Percentiles rank a stretch among this genome's conserved stretches.
Evolutionary conservation across 1,284 basidiomycete genomes (phyloP).

Genomic region (Golubevia pallescens): DNA sequence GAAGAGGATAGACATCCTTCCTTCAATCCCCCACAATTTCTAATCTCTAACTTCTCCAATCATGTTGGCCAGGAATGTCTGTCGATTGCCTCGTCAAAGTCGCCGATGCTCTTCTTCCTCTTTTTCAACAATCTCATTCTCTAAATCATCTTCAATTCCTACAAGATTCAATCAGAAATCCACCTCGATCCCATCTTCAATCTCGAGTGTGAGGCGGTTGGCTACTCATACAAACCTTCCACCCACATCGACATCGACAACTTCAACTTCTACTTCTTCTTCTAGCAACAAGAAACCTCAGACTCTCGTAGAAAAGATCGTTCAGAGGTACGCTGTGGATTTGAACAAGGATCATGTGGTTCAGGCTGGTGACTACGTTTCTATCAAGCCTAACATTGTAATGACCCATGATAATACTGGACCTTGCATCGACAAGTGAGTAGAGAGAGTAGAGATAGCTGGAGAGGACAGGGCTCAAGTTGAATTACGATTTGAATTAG

Average conservation of each 20-base stretch:
- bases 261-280: not conserved
- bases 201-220: not conserved
- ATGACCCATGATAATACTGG: slow-evolving; percentile 68
- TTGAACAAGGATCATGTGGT: slow-evolving; percentile 73
- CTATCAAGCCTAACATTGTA: slow-evolving; percentile 95
- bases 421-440: too few relatives aligned
- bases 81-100: not conserved
- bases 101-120: not conserved
- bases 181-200: not conserved
- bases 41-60: too few relatives aligned
- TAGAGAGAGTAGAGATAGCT: not conserved
- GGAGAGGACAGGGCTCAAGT: too few relatives aligned
- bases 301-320: slow-evolving; percentile 95
- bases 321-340: slow-evolving; percentile 93
- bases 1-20: too few relatives aligned
- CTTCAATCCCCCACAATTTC: too few relatives aligned
- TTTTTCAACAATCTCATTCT: not conserved
- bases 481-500: too few relatives aligned
- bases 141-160: not conserved
- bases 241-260: too few relatives aligned
- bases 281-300: too few relatives aligned
- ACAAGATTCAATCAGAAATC: not conserved
- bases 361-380: slow-evolving; percentile 96
- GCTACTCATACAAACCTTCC: not conserved
- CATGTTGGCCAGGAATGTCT: too few relatives aligned